Evolutionary conservation across 208 protist genomes (phyloP), one percentile per base, ranked within the genome.

Genomic region (Novymonas esmeraldas): DNA sequence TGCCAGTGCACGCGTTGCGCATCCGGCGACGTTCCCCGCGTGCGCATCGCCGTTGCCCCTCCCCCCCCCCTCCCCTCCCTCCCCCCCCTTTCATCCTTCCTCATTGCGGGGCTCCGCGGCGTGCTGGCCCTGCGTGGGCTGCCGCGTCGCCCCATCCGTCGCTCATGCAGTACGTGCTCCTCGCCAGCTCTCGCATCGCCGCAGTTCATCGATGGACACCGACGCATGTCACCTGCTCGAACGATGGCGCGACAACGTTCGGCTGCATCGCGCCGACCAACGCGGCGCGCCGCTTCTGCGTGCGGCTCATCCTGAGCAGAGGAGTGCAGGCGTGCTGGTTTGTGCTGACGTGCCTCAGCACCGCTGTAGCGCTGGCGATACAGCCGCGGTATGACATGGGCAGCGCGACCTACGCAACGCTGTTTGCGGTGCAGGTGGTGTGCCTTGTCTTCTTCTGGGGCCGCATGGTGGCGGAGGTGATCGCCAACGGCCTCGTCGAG

Each of bases 381-480:
- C 79, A 85, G 49, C 76, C 83, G 0, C 54, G 52, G 3, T 78
- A 89, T 38, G 54, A 81, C 62, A 64, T 81, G 52, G 64, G 75
- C 10, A 18, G 5, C 14, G n/a, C 50, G 0, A 57, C 73, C 0
- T 71, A 79, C 36, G 57, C 44, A 31, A 58, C 60, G 5, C 51
- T 89, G 13, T 70, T 77, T 34, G 29, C 58, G 6, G 16, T 89
- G 36, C 57, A 85, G 39, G 54, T 67, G 0, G 31, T 79, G 16
- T 77, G 78, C 33, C 31, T 82, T 10, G 60, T 61, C 1, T 83
- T 87, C 39, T 90, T 93, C 49, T 81, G 74, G 75, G 3, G 83
- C 38, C 78, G 82, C 28, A 87, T 87, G 78, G 38, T 82, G 3
- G 20, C 71, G 11, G 78, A 89, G 29, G 72, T 90, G 3, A 55